Percentiles rank a stretch among this genome's conserved stretches.
Evolutionary conservation across 1,284 basidiomycete species (phyloP).

Genomic region (Irpex rosettiformis): DNA sequence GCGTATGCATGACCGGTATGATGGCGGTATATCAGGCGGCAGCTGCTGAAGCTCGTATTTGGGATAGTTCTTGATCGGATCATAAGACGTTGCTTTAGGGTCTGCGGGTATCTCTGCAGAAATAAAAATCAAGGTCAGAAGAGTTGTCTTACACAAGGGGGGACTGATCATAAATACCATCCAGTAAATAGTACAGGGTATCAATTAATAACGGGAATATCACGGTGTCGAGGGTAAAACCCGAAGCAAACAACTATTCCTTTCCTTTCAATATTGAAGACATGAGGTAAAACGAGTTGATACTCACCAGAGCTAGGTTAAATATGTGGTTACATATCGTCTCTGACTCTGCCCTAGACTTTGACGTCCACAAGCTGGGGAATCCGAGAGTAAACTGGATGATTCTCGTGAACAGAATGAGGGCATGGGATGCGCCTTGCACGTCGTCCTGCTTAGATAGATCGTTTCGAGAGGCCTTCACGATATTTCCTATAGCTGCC

Average conservation of each 20-base stretch:
- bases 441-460: neutral
- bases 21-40: constrained; percentile 51
- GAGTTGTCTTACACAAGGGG: neutral
- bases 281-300: neutral
- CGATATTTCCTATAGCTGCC: constrained; percentile 26
- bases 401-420: constrained; percentile 55
- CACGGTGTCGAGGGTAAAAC: constrained; percentile 46
- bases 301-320: constrained; percentile 54
- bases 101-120: constrained; percentile 53
- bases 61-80: constrained; percentile 66
- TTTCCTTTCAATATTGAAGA: constrained; percentile 10
- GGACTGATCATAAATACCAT: constrained; percentile 45
- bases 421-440: neutral
- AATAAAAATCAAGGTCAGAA: neutral
- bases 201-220: constrained; percentile 67
- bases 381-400: constrained; percentile 73
- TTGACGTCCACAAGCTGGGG: constrained; percentile 52
- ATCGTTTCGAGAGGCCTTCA: constrained; percentile 36
- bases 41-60: constrained; percentile 46
- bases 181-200: constrained; percentile 68
- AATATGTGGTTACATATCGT: constrained; percentile 46
- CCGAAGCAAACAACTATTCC: constrained; percentile 55
- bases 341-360: constrained; percentile 44
- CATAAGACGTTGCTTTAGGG: constrained; percentile 42
- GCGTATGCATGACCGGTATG: constrained; percentile 52